phyloP scores from a whole-genome alignment of 1,284 basidiomycete species.

The Malassezia yamatoensis region DNA sequence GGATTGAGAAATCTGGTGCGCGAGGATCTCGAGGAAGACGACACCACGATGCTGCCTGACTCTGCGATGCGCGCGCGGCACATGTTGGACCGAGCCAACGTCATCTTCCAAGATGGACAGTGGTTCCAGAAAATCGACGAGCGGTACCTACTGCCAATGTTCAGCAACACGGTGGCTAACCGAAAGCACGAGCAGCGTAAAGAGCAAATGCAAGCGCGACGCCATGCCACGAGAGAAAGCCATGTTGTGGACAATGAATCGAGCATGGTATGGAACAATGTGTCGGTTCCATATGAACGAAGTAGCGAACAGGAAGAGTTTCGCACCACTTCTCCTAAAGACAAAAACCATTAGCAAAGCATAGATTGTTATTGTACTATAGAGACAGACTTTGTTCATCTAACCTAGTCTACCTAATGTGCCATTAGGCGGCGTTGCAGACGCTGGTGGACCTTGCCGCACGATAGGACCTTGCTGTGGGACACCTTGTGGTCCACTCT shows the following conservation, averaged over 20 bases:
- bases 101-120: conserved; percentile 56
- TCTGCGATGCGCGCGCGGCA: conserved; percentile 17
- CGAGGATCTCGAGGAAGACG: conserved; percentile 11
- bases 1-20: conserved; percentile 7
- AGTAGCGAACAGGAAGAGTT: not conserved
- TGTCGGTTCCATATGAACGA: conserved; percentile 6
- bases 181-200: conserved; percentile 47
- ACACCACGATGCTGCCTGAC: not conserved
- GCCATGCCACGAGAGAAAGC: not conserved
- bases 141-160: conserved; percentile 81
- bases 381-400: not conserved
- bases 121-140: conserved; percentile 97
- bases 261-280: not conserved
- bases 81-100: conserved; percentile 36
- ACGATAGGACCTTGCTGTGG: conserved; percentile 42
- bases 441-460: conserved; percentile 18
- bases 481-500: conserved; percentile 29
- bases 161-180: conserved; percentile 61
- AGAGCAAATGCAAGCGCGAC: conserved; percentile 10
- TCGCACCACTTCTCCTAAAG: not conserved
- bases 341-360: conserved; percentile 4
- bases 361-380: not conserved
- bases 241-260: not conserved
- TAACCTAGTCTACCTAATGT: conserved; percentile 22
- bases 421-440: conserved; percentile 12